A percentile compares a stretch with the other conserved stretches of the same genome.
Conservation (phyloP, 1,284 basidiomycete genomes). For the Moesziomyces antarcticus region DNA sequence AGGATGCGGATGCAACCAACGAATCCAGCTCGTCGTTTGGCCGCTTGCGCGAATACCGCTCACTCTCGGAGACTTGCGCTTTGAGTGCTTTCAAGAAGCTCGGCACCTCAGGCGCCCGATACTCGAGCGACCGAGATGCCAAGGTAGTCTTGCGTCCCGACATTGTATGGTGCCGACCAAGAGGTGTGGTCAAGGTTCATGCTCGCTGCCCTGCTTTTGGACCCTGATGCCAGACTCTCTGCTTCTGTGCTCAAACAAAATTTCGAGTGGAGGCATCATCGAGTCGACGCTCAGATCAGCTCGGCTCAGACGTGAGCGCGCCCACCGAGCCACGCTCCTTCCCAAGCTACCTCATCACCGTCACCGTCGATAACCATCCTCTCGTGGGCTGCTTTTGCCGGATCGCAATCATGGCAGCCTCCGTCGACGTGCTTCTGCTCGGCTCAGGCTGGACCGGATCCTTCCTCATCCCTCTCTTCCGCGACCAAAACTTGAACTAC, state of each 20-base stretch:
- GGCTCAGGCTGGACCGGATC: slow-evolving; percentile 78
- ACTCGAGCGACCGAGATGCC: slow-evolving; percentile 29
- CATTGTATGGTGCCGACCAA: slow-evolving; percentile 1
- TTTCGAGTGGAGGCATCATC: not conserved
- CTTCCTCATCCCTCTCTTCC: slow-evolving; percentile 75
- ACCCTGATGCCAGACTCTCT: not conserved
- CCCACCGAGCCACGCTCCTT: not conserved
- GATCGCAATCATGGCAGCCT: slow-evolving; percentile 1
- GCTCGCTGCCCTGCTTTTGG: not conserved
- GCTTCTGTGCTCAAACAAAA: not conserved
- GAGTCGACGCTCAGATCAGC: not conserved
- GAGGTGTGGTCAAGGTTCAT: no score
- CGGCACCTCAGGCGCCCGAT: slow-evolving; percentile 25
- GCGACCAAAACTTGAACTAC: slow-evolving; percentile 28
- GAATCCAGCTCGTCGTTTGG: slow-evolving; percentile 16
- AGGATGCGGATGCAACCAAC: slow-evolving; percentile 15
- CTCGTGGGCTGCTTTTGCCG: no score
- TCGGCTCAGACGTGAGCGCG: not conserved
- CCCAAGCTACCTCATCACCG: not conserved
- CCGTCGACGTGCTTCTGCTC: slow-evolving; percentile 75
- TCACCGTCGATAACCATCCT: not conserved
- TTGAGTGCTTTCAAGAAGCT: slow-evolving; percentile 36
- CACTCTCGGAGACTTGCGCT: slow-evolving; percentile 23
- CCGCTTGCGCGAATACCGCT: slow-evolving; percentile 3
- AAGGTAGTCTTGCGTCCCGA: slow-evolving; percentile 24